Evolutionary conservation across 2,329 filamentous ascomycete genomes (phyloP), one percentile per base, ranked within the genome.

Genomic region (Penicillium sp.): DNA sequence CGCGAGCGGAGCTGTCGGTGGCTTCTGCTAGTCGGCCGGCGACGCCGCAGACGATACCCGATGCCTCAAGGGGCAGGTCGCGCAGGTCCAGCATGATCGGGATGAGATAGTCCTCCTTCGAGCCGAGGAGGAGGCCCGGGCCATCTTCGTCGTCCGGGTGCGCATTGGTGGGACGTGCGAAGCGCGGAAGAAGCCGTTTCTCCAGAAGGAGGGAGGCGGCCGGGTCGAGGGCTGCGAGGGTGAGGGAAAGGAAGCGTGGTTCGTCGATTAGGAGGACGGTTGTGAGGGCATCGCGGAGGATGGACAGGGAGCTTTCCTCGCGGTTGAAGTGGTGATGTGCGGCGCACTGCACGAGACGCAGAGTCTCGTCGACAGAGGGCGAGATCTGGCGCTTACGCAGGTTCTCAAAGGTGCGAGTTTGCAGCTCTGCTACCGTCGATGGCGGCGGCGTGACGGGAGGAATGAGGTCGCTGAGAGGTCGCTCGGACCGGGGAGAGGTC

Each of bases 11-110:
- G 53, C 70, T 70, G 39, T 74, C 67, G 64, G 87, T 83, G 31
- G 86, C 86, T 34, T 86, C 80, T 1, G 89, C 85, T 18, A 97
- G 73, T 39, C 82, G 78, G 17, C 89, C 87, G 0, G 91, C 90
- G 2, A 98, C 87, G 18, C 93, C 91, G 53, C 90, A 96, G 3
- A 98, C 88, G 42, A 98, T 96, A 15, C 91, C 91, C 0, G 90
- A 94, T 6, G 88, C 89, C 63, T 95, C 88, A 28, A 91, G 76
- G 0, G 91, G 87, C 27, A 97, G 71, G 28, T 80, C 81, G 14
- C 80, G 81, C 17, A 98, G 75, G 56, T 97, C 88, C 3, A 98
- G 76, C 43, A 89, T 91, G 53, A 98, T 93, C 1, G 93, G 89
- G 2, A 94, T 80, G 21, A 90, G 74, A 43, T 80, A 80, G 50